A percentile compares a stretch with the other conserved stretches of the same genome.
These are phyloP conservation scores for Xylaria curta DNA, from an alignment of 495 filamentous ascomycete species.

Conservation along the genomic window DNA sequence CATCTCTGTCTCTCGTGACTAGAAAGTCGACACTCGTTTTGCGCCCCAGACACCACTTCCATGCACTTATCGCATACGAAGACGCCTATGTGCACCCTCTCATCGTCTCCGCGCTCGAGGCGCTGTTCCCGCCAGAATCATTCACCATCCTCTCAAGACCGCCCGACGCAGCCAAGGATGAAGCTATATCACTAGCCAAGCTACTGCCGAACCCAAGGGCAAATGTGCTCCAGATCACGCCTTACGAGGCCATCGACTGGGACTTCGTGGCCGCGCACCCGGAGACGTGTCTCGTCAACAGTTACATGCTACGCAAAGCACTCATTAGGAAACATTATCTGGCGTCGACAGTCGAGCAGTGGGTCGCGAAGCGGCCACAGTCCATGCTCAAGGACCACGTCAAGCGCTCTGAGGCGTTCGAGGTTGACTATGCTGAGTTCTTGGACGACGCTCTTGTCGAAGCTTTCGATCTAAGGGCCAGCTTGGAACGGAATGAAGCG, in stretches of 20 bases:
- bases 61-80: slow-evolving; percentile 82
- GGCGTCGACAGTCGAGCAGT: slow-evolving; percentile 75
- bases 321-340: slow-evolving; percentile 97
- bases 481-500: slow-evolving; percentile 68
- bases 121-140: slow-evolving; percentile 58
- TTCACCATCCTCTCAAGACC: slow-evolving; percentile 43
- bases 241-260: slow-evolving; percentile 89
- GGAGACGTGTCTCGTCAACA: slow-evolving; percentile 68
- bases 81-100: slow-evolving; percentile 86
- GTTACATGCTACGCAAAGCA: slow-evolving; percentile 94
- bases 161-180: slow-evolving; percentile 18
- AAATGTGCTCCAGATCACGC: slow-evolving; percentile 77
- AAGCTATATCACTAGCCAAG: slow-evolving; percentile 40
- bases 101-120: slow-evolving; percentile 72
- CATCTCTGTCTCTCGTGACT: slow-evolving; percentile 22
- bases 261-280: slow-evolving; percentile 68
- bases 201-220: slow-evolving; percentile 45
- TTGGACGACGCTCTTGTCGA: slow-evolving; percentile 91
- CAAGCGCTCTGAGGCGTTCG: slow-evolving; percentile 79
- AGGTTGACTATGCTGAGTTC: slow-evolving; percentile 96
- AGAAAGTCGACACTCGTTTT: slow-evolving; percentile 32
- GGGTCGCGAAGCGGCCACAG: slow-evolving; percentile 80
- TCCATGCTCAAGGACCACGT: slow-evolving; percentile 71
- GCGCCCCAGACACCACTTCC: slow-evolving; percentile 54
- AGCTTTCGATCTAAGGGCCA: slow-evolving; percentile 82